Conservation (phyloP, 2,329 filamentous ascomycete species). For the Ophiostoma perfectum region DNA sequence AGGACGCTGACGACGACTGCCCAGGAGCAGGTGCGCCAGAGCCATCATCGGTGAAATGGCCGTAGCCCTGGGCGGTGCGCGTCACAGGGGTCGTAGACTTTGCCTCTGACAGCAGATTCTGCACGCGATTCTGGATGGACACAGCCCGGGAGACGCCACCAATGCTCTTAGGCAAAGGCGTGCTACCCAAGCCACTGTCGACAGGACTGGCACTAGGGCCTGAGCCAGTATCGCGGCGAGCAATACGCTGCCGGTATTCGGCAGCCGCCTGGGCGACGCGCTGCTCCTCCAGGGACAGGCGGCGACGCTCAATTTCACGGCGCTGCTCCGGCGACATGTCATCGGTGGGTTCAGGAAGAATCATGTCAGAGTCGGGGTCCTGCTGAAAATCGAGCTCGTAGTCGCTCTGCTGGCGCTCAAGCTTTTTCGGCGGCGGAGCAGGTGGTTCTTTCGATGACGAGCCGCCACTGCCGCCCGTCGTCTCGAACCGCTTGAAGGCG, state of each 20-base stretch:
- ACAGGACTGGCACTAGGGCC: background rate
- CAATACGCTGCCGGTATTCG: constrained; percentile 74
- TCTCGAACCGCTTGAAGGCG: constrained; percentile 86
- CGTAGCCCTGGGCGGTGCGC: constrained; percentile 80
- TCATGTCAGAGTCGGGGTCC: constrained; percentile 53
- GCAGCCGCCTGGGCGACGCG: constrained; percentile 83
- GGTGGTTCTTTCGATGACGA: background rate
- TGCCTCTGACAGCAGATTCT: constrained; percentile 76
- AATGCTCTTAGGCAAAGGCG: constrained; percentile 44
- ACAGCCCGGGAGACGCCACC: constrained; percentile 61
- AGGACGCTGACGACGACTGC: constrained; percentile 27
- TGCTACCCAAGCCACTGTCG: constrained; percentile 27
- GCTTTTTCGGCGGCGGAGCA: constrained; percentile 40
- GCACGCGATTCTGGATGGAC: constrained; percentile 89
- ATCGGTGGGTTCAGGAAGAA: constrained; percentile 56
- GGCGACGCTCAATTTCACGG: constrained; percentile 77
- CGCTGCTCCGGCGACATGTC: constrained; percentile 81
- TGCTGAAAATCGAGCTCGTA: constrained; percentile 62
- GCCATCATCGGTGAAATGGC: constrained; percentile 61
- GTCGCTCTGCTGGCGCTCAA: constrained; percentile 56
- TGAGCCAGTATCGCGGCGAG: constrained; percentile 47
- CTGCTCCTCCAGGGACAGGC: constrained; percentile 80
- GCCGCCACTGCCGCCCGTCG: constrained; percentile 33
- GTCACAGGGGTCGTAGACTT: constrained; percentile 54
- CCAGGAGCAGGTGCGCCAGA: constrained; percentile 16